Evolutionary conservation across 176 grass and related monocot genomes (phyloP).

Genomic region (Stipa capillata): DNA sequence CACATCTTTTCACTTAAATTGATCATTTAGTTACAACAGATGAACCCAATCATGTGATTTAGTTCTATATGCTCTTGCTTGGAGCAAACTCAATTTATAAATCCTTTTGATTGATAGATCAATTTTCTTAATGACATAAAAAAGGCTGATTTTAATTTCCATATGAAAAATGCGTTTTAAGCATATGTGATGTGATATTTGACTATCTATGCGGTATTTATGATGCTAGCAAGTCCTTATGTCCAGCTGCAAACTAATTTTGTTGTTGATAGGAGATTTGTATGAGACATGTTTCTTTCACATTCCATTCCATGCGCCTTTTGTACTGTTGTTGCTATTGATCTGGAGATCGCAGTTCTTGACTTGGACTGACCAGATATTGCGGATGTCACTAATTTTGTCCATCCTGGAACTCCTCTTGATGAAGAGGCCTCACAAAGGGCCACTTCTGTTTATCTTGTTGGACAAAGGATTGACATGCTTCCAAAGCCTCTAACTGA

Average conservation of each 20-base stretch:
- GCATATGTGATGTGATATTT: background rate
- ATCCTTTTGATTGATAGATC: background rate
- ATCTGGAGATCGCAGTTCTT: conserved; percentile 27
- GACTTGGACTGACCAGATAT: conserved; percentile 66
- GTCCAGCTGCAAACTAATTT: background rate
- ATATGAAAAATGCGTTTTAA: background rate
- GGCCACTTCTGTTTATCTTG: conserved; percentile 98
- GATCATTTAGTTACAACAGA: background rate
- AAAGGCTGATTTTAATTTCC: background rate
- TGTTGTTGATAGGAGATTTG: background rate
- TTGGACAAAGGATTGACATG: conserved; percentile 98
- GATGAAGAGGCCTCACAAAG: conserved; percentile 87
- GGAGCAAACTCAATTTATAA: background rate
- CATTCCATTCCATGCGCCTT: background rate
- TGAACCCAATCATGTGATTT: background rate
- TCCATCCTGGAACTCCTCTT: conserved; percentile 85
- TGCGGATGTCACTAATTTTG: conserved; percentile 98
- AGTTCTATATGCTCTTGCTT: background rate
- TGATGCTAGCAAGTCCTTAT: conserved; percentile 14
- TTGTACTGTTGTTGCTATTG: background rate
- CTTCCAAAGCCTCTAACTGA: conserved; percentile 98
- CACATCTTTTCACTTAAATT: no score
- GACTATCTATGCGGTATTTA: background rate
- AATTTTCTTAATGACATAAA: background rate
- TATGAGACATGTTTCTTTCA: background rate